Percentiles rank a stretch among this genome's conserved stretches.
Conservation (phyloP, 2,329 filamentous ascomycete genomes). For the Penicillium sp. region DNA sequence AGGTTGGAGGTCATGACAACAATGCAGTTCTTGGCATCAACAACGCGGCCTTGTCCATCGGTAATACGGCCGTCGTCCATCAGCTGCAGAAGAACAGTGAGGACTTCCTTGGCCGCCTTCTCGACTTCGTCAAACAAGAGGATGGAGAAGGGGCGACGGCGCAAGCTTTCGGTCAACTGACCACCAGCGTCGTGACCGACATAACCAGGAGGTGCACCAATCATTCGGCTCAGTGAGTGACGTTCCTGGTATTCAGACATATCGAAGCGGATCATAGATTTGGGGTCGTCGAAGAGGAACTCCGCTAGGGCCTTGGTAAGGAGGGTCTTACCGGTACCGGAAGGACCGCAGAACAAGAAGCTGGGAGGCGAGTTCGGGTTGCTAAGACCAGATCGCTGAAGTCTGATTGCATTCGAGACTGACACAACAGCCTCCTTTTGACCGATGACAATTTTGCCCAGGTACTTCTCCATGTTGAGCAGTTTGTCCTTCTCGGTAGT, state of each 20-base stretch:
- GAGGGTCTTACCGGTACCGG: conserved; percentile 95
- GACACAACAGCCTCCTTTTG: conserved; percentile 91
- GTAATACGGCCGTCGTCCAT: conserved; percentile 99
- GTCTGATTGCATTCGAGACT: conserved; percentile 91
- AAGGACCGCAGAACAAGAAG: conserved; percentile 98
- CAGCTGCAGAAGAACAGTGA: conserved; percentile 96
- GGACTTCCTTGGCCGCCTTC: conserved; percentile 95
- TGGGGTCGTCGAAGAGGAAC: conserved; percentile 95
- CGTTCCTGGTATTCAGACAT: conserved; percentile 99
- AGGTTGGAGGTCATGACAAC: conserved; percentile 99
- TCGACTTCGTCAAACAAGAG: conserved; percentile 97
- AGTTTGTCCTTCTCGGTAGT: conserved; percentile 98
- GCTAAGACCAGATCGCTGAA: conserved; percentile 88
- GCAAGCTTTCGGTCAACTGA: conserved; percentile 90
- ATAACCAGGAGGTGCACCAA: conserved; percentile 94
- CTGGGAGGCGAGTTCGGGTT: conserved; percentile 97
- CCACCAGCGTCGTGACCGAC: conserved; percentile 95
- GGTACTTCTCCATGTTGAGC: conserved; percentile 90
- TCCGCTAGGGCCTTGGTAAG: conserved; percentile 96
- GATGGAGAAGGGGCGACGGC: conserved; percentile 95
- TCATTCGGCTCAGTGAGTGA: conserved; percentile 94
- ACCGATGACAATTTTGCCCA: conserved; percentile 82
- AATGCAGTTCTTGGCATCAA: conserved; percentile 97
- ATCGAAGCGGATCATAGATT: conserved; percentile 97
- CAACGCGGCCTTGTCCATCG: conserved; percentile 90